Conservation (phyloP, 1,284 basidiomycete genomes). For the Dichomitus squalens region DNA sequence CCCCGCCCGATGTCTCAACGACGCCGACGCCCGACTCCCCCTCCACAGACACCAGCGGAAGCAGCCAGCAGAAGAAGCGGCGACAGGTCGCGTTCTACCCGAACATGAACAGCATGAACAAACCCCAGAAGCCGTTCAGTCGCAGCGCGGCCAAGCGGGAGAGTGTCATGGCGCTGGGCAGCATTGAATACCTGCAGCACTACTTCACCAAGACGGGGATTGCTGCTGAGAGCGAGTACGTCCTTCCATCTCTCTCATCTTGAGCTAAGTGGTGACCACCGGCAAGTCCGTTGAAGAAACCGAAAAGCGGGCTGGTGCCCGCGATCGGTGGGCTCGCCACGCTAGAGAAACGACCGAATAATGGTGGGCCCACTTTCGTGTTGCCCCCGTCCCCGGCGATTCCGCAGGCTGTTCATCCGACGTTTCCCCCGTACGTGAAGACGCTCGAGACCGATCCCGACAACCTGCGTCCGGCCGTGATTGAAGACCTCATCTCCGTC, state of each 20-base stretch:
- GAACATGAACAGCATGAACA: conserved; percentile 67
- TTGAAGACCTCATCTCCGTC: conserved; percentile 69
- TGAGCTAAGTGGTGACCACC: not conserved
- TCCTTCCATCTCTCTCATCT: conserved; percentile 17
- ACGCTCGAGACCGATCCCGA: conserved; percentile 73
- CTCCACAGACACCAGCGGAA: not conserved
- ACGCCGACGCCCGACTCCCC: conserved; percentile 13
- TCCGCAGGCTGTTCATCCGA: conserved; percentile 47
- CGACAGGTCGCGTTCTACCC: conserved; percentile 77
- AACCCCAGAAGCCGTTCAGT: conserved; percentile 80
- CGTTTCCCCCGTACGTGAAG: conserved; percentile 57
- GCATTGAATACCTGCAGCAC: conserved; percentile 87
- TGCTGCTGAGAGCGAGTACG: conserved; percentile 71
- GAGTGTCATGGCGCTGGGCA: conserved; percentile 84
- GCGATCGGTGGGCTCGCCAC: conserved; percentile 62
- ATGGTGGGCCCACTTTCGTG: conserved; percentile 46
- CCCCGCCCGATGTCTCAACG: conserved; percentile 7
- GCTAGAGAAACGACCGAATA: conserved; percentile 39
- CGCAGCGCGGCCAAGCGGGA: conserved; percentile 84
- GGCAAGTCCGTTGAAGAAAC: conserved; percentile 54
- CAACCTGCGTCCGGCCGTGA: conserved; percentile 66
- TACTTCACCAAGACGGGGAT: conserved; percentile 87
- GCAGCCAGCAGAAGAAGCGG: conserved; percentile 40
- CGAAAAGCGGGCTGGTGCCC: conserved; percentile 66
- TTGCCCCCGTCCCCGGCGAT: conserved; percentile 71